phyloP scores from a whole-genome alignment of 148 eudicot genomes.

The Pouteria glomerata region DNA sequence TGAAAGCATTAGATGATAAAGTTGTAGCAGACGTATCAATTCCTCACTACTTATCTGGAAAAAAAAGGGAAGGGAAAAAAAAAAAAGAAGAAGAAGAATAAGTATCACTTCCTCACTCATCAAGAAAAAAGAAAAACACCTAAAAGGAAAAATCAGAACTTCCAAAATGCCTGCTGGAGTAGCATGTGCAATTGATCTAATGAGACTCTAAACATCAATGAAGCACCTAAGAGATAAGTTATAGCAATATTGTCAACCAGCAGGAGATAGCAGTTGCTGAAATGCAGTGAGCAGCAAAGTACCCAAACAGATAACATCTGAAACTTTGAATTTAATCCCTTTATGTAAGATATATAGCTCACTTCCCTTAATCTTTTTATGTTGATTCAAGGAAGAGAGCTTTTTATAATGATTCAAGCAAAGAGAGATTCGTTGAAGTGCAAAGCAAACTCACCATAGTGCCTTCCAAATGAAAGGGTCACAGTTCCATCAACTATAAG shows the following conservation, averaged over 20 bases:
- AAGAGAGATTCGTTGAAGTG: background rate
- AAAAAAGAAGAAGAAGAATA: too few relatives aligned
- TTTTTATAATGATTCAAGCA: background rate
- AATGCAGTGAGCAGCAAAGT: background rate
- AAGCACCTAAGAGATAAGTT: background rate
- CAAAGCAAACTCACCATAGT: conserved; percentile 63
- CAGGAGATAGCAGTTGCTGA: background rate
- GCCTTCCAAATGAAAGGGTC: conserved; percentile 89
- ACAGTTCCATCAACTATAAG: conserved; percentile 81
- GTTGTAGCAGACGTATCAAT: background rate
- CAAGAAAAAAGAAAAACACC: background rate
- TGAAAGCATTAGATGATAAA: background rate
- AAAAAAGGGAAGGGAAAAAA: too few relatives aligned
- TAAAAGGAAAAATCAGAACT: background rate
- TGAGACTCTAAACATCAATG: background rate
- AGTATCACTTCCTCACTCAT: too few relatives aligned
- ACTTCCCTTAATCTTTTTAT: background rate
- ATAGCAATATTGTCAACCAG: background rate
- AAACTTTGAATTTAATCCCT: background rate
- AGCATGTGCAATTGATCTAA: background rate
- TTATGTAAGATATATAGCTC: background rate
- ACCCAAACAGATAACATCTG: background rate
- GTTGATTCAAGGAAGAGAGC: background rate
- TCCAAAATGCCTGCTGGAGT: background rate
- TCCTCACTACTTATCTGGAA: too few relatives aligned